Percentiles rank a stretch among this genome's conserved stretches.
Conservation (phyloP, 2,329 filamentous ascomycete genomes). For the Lasiodiplodia citricola region DNA sequence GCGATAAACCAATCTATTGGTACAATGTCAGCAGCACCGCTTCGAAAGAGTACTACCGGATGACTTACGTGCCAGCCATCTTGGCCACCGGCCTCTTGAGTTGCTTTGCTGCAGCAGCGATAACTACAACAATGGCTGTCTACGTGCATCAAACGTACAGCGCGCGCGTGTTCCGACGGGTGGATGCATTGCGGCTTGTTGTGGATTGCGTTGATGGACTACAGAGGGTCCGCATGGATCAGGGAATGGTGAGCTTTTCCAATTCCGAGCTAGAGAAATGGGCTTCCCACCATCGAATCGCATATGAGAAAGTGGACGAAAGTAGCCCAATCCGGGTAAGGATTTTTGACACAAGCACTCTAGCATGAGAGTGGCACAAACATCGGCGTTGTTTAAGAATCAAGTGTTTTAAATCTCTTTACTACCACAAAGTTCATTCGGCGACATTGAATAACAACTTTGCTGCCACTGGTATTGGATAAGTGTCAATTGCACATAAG, state of each 20-base stretch:
- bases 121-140: neutral
- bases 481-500: no score
- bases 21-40: no score
- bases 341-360: no score
- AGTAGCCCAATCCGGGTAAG: neutral
- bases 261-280: neutral
- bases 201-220: neutral
- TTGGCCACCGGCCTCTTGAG: neutral
- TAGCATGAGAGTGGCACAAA: no score
- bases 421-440: no score
- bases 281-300: neutral
- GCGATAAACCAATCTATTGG: no score
- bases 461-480: no score
- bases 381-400: no score
- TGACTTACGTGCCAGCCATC: neutral
- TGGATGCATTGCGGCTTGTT: neutral
- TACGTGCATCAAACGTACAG: neutral
- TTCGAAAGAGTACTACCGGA: neutral
- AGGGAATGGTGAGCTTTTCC: neutral
- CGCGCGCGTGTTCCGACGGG: neutral
- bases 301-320: slow-evolving; percentile 10
- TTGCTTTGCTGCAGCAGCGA: neutral
- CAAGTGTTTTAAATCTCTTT: no score
- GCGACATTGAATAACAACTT: no score
- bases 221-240: neutral